Evolutionary conservation across 805 yeast genomes (phyloP), one percentile per base, ranked within the genome.

Genomic region (Wickerhamiella nectarea): DNA sequence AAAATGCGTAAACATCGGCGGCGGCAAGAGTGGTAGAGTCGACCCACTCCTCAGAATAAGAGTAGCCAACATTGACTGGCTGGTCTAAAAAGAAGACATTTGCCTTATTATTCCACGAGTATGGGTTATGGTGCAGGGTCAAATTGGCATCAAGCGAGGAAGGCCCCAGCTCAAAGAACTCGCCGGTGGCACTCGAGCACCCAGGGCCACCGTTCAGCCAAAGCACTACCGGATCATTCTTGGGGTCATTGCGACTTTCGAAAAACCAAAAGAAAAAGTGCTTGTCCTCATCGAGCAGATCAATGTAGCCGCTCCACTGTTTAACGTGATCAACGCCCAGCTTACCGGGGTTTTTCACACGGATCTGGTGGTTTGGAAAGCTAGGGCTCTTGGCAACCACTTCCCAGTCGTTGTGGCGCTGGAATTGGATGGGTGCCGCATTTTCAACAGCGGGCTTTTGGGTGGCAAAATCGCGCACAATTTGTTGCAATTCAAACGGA

Each of bases 191-290:
- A 1, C 94, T 82, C 1, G 95, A 83, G 62, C 96, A 87, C 12
- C 96, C 96, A 40, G 96, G 96, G 12, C 96, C 96, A 49, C 96
- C 96, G 59, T 89, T 87, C 56, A 89, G 69, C 96, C 94, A 85
- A 56, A 86, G 67, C 42, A 86, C 72, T 31, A 86, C 70, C 2
- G 95, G 95, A 64, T 86, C 95, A 48, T 70, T 81, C 50, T 66
- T 65, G 14, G 95, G 95, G 62, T 83, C 89, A 61, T 80, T 80
- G 49, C 79, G 74, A 51, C 81, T 76, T 62, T 86, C 95, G 55
- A 84, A 86, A 56, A 79, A 79, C 89, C 93, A 85, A 66, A 78
- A 89, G 65, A 89, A 89, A 61, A 87, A 83, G 66, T 86, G 95
- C 65, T 86, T 87, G 57, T 84, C 95, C 53, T 78, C 85, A 43